Base-by-base conservation (phyloP, 2,329 filamentous ascomycete genomes). In the Xylariaceae sp. region DNA sequence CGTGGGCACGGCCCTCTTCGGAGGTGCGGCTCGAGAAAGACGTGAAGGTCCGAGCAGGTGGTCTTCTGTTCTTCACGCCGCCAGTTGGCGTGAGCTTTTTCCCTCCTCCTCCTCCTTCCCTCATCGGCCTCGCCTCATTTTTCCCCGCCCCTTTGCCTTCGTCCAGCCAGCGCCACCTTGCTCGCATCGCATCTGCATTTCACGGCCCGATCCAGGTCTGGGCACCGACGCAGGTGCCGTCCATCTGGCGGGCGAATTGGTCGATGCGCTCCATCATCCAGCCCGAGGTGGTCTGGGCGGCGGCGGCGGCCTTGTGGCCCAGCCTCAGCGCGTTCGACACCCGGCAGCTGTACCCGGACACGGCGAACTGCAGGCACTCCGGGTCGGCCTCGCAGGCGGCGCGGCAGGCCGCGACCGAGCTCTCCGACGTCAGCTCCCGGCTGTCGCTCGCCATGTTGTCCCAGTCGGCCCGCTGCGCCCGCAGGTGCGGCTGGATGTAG, bases 361-460 rank as follows among this genome's bases (percentile, higher is more conserved):
- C 41, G 9, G 55, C 55, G 31, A 51, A 58, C 33, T 58, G 55
- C 35, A 53, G 36, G 32, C 55, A 58, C 11, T 45, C 43, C 3
- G 38, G 38, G 19, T 52, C 36, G 14, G 19, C 44, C 25, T 51
- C 39, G 26, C 55, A 58, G 10, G 37, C 33, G 7, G 17, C 38
- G 12, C 46, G 50, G 21, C 55, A 58, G 19, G 41, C 44, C 5
- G 41, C 46, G 31, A 52, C 44, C 6, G 53, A 47, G 21, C 26
- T 40, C 19, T 37, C 42, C 2, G 39, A 40, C 8, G 36, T 32
- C 12, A 50, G 40, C 5, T 49, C 45, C 3, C 33, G 31, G n/a
- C n/a, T n/a, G n/a, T n/a, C n/a, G 1, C 51, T 50, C 1, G 53
- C 53, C 19, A 51, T 29, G 34, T 58, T 58, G 32, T 58, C 53